Conservation (phyloP, 768 basidiomycete genomes). For the Mrakia gelida region DNA sequence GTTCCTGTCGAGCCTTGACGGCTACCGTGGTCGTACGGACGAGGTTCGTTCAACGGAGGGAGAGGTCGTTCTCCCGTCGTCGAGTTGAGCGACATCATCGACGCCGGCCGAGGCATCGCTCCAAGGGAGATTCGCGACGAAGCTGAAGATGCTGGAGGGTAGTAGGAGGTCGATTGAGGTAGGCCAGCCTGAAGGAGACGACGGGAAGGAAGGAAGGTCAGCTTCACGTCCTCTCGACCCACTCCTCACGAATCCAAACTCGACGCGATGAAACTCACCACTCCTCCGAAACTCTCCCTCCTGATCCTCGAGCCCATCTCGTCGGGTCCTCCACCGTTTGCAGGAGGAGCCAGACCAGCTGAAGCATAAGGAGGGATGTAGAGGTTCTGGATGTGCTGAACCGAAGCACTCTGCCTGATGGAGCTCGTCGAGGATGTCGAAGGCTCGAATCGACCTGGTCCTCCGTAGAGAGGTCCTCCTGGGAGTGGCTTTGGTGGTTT, state of each 20-base stretch:
- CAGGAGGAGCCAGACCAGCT: not conserved
- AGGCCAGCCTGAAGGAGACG: not conserved
- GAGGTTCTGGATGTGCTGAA: slow-evolving; percentile 11
- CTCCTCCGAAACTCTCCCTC: slow-evolving; percentile 7
- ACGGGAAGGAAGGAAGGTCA: not conserved
- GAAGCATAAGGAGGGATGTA: slow-evolving; percentile 15
- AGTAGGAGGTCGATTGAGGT: slow-evolving; percentile 9
- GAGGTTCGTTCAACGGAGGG: not conserved
- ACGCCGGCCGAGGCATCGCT: slow-evolving; percentile 11
- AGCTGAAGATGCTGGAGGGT: not conserved
- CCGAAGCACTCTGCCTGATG: slow-evolving; percentile 22
- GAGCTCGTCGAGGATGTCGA: not conserved
- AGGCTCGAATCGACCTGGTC: slow-evolving; percentile 18
- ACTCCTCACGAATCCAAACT: too few species aligned
- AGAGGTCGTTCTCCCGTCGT: not conserved
- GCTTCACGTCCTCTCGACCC: not conserved
- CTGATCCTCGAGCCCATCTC: not conserved
- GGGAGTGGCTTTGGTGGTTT: slow-evolving; percentile 19
- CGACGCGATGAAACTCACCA: not conserved
- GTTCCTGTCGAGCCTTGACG: slow-evolving; percentile 12
- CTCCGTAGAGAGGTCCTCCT: not conserved
- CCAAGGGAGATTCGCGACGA: not conserved
- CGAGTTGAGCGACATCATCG: slow-evolving; percentile 19
- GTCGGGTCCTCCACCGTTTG: not conserved
- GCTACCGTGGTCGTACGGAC: not conserved